Base-by-base conservation (phyloP, 2,329 filamentous ascomycete species). In the Diaporthe ampelina region DNA sequence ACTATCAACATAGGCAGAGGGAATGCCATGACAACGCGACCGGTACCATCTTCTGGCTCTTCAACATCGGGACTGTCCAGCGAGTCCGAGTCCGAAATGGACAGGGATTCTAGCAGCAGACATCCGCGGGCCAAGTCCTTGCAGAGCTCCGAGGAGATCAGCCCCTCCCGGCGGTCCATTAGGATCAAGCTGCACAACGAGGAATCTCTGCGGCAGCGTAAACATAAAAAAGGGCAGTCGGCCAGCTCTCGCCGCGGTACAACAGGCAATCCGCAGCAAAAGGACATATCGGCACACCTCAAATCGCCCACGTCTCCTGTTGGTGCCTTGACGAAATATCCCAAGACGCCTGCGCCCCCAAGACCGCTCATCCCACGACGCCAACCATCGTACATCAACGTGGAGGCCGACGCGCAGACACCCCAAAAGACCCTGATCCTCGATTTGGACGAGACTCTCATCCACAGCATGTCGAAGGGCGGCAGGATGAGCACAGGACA, bases 381-480 rank as follows among this genome's bases (percentile, higher is more conserved):
- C 72, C 94, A 98, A 80, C 95, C 95, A 26, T 98, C 95, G 0
- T 98, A 98, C 81, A 90, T 94, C 56, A 91, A 92, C 74, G 82
- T 90, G 37, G 85, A 90, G 76, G 81, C 88, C 74, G 79, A 83
- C 78, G 83, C 85, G 59, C 84, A 84, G 67, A 86, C 90, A 59
- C 91, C 93, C 75, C 93, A 97, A 80, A 99, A 99, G 87, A 99
- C 97, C 0, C 85, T 99, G 75, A 95, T 99, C 77, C 88, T 99
- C 70, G 97, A 99, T 82, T 90, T 99, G 24, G 97, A 99, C 83
- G 97, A 99, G 84, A 99, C 97, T 0, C 86, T 99, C 78, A 99
- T 99, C 78, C 97, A 99, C 87, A 98, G 95, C 83, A 95, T 98
- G 89, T 95, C 96, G 75, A 98, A 98, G 82, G 97, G 97, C 40